Evolutionary conservation across 106 monocot genomes (phyloP), one percentile per base, ranked within the genome.

Genomic region (Apostasia shenzhenica): DNA sequence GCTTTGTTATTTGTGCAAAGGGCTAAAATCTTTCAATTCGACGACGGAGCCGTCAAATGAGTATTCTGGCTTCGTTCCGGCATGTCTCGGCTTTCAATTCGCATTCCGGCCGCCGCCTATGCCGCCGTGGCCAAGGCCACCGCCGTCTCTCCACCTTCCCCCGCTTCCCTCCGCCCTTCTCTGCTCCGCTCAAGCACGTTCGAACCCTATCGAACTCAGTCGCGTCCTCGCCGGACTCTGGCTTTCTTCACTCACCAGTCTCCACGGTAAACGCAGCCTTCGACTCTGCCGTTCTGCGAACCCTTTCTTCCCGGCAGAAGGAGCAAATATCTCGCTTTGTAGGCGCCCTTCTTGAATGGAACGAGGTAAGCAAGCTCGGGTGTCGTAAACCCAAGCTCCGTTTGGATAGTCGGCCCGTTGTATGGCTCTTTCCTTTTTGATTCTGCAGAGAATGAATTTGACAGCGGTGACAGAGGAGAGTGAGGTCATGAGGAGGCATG

Each of bases 401-500:
- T 37, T 14, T 37, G 48, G 3, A 65, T 48, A 14, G 2, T 14
- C 12, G 62, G 45, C 26, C 8, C 44, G 41, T 1, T 46, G 40
- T 42, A 41, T 45, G 12, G 14, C 14, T 38, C 46, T 49, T 13
- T 7, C 4, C 59, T 51, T 49, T 49, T 61, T 13, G 13, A 13
- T 71, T 56, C 43, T 63, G 79, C 77, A 94, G 88, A 61, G 77
- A 45, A 97, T 97, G 92, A 97, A 97, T 66, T 63, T 97, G 64
- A 92, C 92, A 51, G 92, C 95, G 50, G 95, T 86, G 59, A 89
- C 52, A 55, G 86, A 89, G 69, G 86, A 87, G 79, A 61, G 54
- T 55, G 84, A 89, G 77, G 89, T 97, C 63, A 89, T 97, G 89
- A 75, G 66, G 72, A 81, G 95, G 60, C 95, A 97, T 70, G 86